These are phyloP conservation scores for Claviceps monticola DNA, from an alignment of 2,329 filamentous ascomycete species.

Conservation along the genomic window DNA sequence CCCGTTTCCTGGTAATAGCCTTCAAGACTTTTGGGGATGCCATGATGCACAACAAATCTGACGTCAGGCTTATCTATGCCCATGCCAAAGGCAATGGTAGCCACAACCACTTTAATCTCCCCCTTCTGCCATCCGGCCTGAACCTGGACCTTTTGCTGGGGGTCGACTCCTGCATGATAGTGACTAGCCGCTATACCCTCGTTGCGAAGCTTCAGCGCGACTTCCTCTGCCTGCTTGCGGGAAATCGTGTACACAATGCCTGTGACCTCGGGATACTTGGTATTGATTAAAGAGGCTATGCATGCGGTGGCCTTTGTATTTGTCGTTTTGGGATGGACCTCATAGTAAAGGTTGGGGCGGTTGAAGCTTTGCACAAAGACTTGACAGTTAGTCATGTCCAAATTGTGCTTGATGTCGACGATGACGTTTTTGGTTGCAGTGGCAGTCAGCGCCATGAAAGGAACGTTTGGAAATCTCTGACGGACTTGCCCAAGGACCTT, in stretches of 20 bases:
- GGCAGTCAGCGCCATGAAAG: conserved; percentile 88
- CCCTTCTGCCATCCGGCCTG: conserved; percentile 77
- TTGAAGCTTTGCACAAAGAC: conserved; percentile 92
- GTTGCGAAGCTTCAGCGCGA: conserved; percentile 55
- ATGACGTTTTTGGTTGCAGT: conserved; percentile 92
- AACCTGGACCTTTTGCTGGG: conserved; percentile 52
- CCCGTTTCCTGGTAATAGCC: conserved; percentile 98
- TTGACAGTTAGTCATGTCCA: conserved; percentile 67
- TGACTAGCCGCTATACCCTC: conserved; percentile 60
- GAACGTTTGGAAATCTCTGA: conserved; percentile 59
- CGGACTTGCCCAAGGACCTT: conserved; percentile 70
- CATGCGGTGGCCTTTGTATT: conserved; percentile 28
- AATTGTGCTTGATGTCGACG: conserved; percentile 77
- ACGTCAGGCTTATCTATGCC: conserved; percentile 98
- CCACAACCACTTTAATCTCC: conserved; percentile 75
- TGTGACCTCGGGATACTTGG: conserved; percentile 54
- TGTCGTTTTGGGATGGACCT: conserved; percentile 60
- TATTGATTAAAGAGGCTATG: conserved; percentile 55
- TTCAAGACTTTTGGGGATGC: conserved; percentile 85
- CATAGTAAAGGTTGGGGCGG: conserved; percentile 84
- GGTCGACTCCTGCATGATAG: conserved; percentile 71
- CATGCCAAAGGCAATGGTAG: conserved; percentile 98
- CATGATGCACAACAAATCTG: conserved; percentile 89
- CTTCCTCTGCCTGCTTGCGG: conserved; percentile 64
- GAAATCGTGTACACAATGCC: conserved; percentile 93